phyloP scores from a whole-genome alignment of 2,329 filamentous ascomycete species.

The Ilyonectria destructans region DNA sequence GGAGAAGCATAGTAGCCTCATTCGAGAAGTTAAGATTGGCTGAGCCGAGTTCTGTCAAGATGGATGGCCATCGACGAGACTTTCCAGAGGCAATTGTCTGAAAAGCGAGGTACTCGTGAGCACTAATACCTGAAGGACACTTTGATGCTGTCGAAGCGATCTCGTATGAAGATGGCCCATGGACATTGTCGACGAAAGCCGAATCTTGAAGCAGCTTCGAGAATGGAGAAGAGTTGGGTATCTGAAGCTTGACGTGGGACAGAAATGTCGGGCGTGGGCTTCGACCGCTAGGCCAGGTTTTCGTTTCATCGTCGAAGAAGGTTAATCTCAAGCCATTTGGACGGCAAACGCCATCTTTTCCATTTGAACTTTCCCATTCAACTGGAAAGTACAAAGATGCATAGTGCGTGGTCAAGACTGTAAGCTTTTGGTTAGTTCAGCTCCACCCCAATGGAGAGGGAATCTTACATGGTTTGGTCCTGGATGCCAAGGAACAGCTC shows the following conservation, averaged over 20 bases:
- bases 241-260: constrained; percentile 42
- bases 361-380: constrained; percentile 46
- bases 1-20: constrained; percentile 64
- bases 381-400: constrained; percentile 46
- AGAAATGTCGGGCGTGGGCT: constrained; percentile 37
- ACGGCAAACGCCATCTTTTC: constrained; percentile 43
- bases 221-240: constrained; percentile 41
- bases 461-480: constrained; percentile 51
- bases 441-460: not conserved
- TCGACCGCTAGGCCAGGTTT: constrained; percentile 41
- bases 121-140: constrained; percentile 64
- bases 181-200: constrained; percentile 33
- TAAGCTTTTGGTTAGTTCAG: constrained; percentile 8
- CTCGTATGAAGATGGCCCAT: constrained; percentile 69
- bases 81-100: constrained; percentile 65
- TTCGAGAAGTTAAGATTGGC: constrained; percentile 75
- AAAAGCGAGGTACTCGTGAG: constrained; percentile 70
- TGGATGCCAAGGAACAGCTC: constrained; percentile 49
- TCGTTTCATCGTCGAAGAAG: constrained; percentile 36
- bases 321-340: constrained; percentile 45
- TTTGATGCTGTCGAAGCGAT: constrained; percentile 66
- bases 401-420: constrained; percentile 51
- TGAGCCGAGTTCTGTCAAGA: constrained; percentile 67
- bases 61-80: constrained; percentile 64
- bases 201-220: constrained; percentile 38